phyloP scores from a whole-genome alignment of 2,329 filamentous ascomycete genomes.

The Myotisia sp. region DNA sequence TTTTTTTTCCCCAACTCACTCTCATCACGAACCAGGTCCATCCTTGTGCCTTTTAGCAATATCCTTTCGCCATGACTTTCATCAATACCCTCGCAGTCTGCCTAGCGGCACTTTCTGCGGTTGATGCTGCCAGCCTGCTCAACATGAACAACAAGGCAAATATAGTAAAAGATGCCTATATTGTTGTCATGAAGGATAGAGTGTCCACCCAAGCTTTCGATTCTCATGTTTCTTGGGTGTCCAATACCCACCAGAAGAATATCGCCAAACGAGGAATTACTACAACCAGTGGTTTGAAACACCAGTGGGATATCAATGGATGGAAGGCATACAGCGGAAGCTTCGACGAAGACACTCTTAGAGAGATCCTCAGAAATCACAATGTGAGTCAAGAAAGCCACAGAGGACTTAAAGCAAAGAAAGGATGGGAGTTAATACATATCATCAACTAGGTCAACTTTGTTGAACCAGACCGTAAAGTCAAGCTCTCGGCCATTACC shows the following conservation, averaged over 20 bases:
- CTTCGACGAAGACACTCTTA: conserved; percentile 11
- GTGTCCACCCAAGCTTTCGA: conserved; percentile 9
- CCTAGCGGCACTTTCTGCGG: conserved; percentile 8
- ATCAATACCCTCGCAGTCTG: conserved; percentile 8
- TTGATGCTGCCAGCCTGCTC: conserved; percentile 11
- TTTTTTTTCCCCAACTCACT: background rate
- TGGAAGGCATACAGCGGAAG: conserved; percentile 10
- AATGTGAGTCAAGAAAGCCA: conserved; percentile 1
- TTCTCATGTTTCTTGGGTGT: conserved; percentile 9
- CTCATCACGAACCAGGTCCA: background rate
- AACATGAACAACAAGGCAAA: conserved; percentile 1
- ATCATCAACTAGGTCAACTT: conserved; percentile 9
- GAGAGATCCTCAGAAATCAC: conserved; percentile 6
- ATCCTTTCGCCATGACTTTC: conserved; percentile 9
- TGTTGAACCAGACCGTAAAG: conserved; percentile 8
- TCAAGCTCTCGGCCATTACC: conserved; percentile 15
- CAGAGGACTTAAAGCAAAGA: background rate
- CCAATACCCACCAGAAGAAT: conserved; percentile 6
- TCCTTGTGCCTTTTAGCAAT: background rate
- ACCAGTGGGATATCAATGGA: conserved; percentile 6
- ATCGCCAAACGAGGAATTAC: conserved; percentile 7
- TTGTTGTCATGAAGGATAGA: conserved; percentile 11
- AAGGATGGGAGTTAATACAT: background rate
- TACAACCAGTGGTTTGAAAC: conserved; percentile 8
- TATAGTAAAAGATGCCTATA: conserved; percentile 8